Base-by-base conservation (phyloP, 768 basidiomycete species). In the Psilocybe cyanescens region DNA sequence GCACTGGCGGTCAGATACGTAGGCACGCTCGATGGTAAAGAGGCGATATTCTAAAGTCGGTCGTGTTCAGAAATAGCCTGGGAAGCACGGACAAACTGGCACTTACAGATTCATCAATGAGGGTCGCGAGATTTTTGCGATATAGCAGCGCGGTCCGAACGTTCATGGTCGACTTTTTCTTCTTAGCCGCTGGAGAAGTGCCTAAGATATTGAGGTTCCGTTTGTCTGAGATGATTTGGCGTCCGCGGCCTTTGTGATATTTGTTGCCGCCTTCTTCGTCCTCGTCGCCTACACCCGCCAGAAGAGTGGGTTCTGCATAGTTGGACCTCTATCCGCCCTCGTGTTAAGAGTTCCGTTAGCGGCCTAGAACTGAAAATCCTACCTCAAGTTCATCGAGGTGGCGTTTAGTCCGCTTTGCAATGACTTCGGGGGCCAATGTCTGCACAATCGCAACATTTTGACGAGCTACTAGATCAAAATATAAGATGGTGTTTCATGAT, bases 341-440 rank as follows among this genome's bases (percentile, higher is more conserved):
- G 48, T 60, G 63, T 65, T 55, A 24, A 60, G 54, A 56, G 19
- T n/a, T 57, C 24, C 31, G 33, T 35, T 53, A 37, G 57, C 53
- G 52, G 28, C 19, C 39, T 57, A 57, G 52, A 61, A 44, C 33
- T 30, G 39, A 37, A 57, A 31, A 51, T 61, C 14, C 61, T 66
- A 89, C 92, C 83, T 95, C 93, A 52, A 95, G 87, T 72, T 95
- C 93, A 63, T 91, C 91, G 7, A 95, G 83, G 73, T 90, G 92
- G 45, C 86, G 78, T 72, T 84, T 88, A 8, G 86, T 90, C 60
- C 93, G 86, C 71, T 90, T 92, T 8, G 88, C 85, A 59, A 94
- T 81, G 49, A 90, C 75, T 57, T 93, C 90, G 0, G 86, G 79
- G 9, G 87, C 78, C 17, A 91, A 74, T 19, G 73, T 72, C 53